Evolutionary conservation across 257 asterid species (phyloP).

Genomic region (Nicotiana tomentosiformis): DNA sequence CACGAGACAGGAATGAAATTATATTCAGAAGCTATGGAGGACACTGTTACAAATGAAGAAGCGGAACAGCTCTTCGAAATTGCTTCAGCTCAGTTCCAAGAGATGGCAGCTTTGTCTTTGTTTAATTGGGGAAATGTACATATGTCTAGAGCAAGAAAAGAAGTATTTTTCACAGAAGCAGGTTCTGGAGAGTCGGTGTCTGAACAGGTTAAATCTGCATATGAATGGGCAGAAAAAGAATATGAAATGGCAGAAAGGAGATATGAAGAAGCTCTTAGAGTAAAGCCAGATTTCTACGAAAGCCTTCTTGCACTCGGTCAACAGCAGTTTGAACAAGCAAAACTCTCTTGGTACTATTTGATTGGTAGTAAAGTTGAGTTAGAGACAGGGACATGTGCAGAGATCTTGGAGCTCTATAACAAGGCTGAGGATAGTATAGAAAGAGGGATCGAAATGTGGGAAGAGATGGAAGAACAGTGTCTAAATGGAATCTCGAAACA

Average conservation of each 20-base stretch:
- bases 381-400: slow-evolving; percentile 45
- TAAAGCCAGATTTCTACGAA: slow-evolving; percentile 89
- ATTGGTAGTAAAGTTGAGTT: slow-evolving; percentile 49
- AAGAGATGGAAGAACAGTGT: slow-evolving; percentile 83
- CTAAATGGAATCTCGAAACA: slow-evolving; percentile 74
- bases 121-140: slow-evolving; percentile 93
- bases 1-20: slow-evolving; percentile 82
- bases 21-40: slow-evolving; percentile 91
- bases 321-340: slow-evolving; percentile 88
- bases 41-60: slow-evolving; percentile 70
- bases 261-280: slow-evolving; percentile 72
- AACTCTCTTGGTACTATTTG: slow-evolving; percentile 72
- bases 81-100: slow-evolving; percentile 80
- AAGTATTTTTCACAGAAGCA: slow-evolving; percentile 50
- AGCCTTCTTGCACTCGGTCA: slow-evolving; percentile 89
- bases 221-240: slow-evolving; percentile 69
- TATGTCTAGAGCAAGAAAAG: slow-evolving; percentile 79
- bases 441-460: slow-evolving; percentile 88
- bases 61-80: slow-evolving; percentile 72
- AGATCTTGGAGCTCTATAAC: slow-evolving; percentile 78
- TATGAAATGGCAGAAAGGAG: slow-evolving; percentile 62
- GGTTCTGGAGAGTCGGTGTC: slow-evolving; percentile 43
- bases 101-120: slow-evolving; percentile 84
- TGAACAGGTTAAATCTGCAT: slow-evolving; percentile 50
- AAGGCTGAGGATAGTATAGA: slow-evolving; percentile 93